Evolutionary conservation across 2,329 filamentous ascomycete genomes (phyloP), one percentile per base, ranked within the genome.

Genomic region (Plectosphaerella cucumerina): DNA sequence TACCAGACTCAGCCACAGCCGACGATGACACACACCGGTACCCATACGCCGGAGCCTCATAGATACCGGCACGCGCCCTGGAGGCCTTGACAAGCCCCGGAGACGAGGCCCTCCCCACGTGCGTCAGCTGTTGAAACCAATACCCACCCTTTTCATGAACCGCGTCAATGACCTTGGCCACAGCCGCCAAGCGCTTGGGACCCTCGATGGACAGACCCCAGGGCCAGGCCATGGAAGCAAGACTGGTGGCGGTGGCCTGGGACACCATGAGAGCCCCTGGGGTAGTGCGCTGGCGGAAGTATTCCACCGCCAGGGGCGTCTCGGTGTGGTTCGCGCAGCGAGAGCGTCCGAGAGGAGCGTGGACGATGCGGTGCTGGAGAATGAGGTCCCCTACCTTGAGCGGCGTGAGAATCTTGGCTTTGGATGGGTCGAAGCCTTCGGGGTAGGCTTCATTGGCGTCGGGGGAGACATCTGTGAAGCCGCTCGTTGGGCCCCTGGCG

Each of bases 311-410:
- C 43, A 61, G 47, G 18, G 62, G 12, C 68, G 64, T 57, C 61
- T 67, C 64, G 11, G 5, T 18, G 5, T 14, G 2, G 6, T 6
- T 51, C 1, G 41, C 48, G 15, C 4, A 15, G 31, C 33, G n/a
- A 35, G 6, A 3, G 33, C n/a, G 20, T 17, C 37, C 39, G n/a
- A 39, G 17, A 41, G 41, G 34, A 45, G 64, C 67, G 60, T 68
- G 65, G 10, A 69, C 63, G 21, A 71, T 61, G 22, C 70, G 66
- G 52, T 72, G 70, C 31, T 63, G 58, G 22, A 72, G 59, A 8
- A 53, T 55, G 23, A 62, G 49, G 15, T 60, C 58, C 21, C 70
- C 70, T 39, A 72, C 44, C 50, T 63, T 64, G 35, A 70, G 44
- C 9, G 67, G 62, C 1, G 60, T 56, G 53, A 72, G 26, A 9